Evolutionary conservation across 2,329 filamentous ascomycete genomes (phyloP), one percentile per base, ranked within the genome.

Genomic region (Arthrobotrys sinensis): DNA sequence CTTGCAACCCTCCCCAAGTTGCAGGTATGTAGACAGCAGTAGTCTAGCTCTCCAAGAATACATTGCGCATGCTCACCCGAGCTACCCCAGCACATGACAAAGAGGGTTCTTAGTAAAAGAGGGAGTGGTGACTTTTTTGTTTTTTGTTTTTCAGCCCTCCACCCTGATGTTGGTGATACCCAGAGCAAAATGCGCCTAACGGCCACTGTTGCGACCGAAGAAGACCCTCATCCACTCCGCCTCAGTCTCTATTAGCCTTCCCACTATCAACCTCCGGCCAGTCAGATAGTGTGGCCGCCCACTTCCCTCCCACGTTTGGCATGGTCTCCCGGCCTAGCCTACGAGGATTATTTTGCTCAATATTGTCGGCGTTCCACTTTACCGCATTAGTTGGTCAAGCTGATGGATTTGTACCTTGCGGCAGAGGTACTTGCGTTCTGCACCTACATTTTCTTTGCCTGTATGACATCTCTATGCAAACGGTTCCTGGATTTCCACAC

Each of bases 401-500:
- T 76, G 72, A 76, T 76, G 72, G 65, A 34, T 76, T 76, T 76
- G 72, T 76, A 76, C 72, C 72, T 76, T 70, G 71, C 71, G 65
- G 24, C 55, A 55, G 52, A 55, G 64, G 71, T 76, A 76, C 71
- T 38, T 76, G 52, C 43, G 40, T 32, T 46, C 19, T 5, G 50
- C 48, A 28, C 65, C 38, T 43, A 19, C 8, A 24, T 1, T 43
- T 43, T 53, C 60, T 12, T 43, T 28, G 43, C 45, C 71, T 76
- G 64, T n/a, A 76, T 76, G 64, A 45, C 71, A 76, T 76, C 71
- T 62, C 68, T 57, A 45, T 55, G 50, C 36, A 64, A 68, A 67
- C 46, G 64, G 71, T 76, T 67, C 71, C 71, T 76, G 71, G 63
- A 66, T 66, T 38, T 52, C 45, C 45, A 45, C 70, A 38, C 70